These are phyloP conservation scores for Cercophora newfieldiana DNA, from an alignment of 495 filamentous ascomycete species.

Conservation along the genomic window DNA sequence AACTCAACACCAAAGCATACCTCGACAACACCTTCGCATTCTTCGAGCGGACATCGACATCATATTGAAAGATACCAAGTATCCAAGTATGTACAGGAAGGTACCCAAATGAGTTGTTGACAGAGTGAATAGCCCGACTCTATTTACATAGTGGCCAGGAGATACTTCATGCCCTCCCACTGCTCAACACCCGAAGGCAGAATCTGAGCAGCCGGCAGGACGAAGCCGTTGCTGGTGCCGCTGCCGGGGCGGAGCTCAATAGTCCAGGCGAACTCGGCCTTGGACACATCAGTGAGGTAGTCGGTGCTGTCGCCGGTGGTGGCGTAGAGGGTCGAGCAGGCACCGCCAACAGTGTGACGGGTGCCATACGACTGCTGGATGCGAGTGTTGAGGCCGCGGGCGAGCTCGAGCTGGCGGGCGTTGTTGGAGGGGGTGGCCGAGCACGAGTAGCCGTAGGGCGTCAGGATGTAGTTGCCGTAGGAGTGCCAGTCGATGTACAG, in stretches of 20 bases:
- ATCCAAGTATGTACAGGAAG: background rate
- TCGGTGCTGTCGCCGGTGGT: constrained; percentile 57
- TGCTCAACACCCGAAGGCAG: constrained; percentile 51
- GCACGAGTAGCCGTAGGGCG: constrained; percentile 44
- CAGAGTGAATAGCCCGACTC: background rate
- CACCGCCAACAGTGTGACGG: constrained; percentile 51
- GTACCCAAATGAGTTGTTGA: background rate
- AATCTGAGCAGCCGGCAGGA: constrained; percentile 59
- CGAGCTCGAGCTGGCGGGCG: constrained; percentile 46
- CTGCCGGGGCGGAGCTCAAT: constrained; percentile 48
- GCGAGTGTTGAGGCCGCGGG: constrained; percentile 39
- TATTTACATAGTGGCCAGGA: constrained; percentile 46
- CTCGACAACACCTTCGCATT: too few relatives aligned
- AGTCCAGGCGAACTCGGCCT: constrained; percentile 56
- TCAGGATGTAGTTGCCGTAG: constrained; percentile 51
- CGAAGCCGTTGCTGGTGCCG: constrained; percentile 52
- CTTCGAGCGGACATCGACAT: background rate
- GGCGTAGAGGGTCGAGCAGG: constrained; percentile 60
- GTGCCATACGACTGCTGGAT: constrained; percentile 52
- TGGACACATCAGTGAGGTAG: constrained; percentile 53
- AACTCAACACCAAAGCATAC: too few relatives aligned
- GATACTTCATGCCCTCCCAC: constrained; percentile 56
- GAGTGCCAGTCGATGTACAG: constrained; percentile 63
- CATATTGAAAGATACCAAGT: too few relatives aligned
- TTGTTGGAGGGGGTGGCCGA: constrained; percentile 42